Conservation (phyloP, 176 grass and related monocot species). For the Pharus latifolius region DNA sequence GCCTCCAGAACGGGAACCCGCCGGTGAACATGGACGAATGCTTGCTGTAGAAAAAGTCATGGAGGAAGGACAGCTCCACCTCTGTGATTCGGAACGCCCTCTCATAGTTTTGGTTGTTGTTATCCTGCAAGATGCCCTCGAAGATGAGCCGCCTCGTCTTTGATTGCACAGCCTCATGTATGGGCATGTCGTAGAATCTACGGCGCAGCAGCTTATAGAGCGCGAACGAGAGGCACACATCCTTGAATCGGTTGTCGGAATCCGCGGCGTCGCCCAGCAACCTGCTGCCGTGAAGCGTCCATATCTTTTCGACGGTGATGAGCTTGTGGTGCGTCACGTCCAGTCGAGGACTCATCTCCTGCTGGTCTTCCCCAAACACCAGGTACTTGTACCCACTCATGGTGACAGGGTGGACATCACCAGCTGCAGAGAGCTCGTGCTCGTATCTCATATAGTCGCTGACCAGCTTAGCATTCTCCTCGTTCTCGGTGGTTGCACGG, state of each 20-base stretch:
- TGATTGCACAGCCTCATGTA: neutral
- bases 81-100: neutral
- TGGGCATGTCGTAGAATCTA: slow-evolving; percentile 1
- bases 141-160: neutral
- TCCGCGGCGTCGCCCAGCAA: neutral
- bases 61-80: slow-evolving; percentile 11
- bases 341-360: neutral
- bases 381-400: slow-evolving; percentile 20
- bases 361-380: slow-evolving; percentile 2
- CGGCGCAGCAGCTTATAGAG: slow-evolving; percentile 18
- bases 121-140: neutral
- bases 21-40: neutral
- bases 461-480: neutral
- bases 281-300: neutral
- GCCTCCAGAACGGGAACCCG: neutral
- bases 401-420: neutral
- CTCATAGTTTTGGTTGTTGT: neutral
- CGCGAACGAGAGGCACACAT: slow-evolving; percentile 4
- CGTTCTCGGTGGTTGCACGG: neutral
- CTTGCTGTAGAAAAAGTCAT: slow-evolving; percentile 11
- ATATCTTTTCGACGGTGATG: slow-evolving; percentile 12
- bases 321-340: neutral
- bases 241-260: neutral
- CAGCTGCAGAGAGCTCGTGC: neutral
- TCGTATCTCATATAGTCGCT: slow-evolving; percentile 23